Base-by-base conservation (phyloP, 108 stramenopile species). In the Cylindrotheca closterium region DNA sequence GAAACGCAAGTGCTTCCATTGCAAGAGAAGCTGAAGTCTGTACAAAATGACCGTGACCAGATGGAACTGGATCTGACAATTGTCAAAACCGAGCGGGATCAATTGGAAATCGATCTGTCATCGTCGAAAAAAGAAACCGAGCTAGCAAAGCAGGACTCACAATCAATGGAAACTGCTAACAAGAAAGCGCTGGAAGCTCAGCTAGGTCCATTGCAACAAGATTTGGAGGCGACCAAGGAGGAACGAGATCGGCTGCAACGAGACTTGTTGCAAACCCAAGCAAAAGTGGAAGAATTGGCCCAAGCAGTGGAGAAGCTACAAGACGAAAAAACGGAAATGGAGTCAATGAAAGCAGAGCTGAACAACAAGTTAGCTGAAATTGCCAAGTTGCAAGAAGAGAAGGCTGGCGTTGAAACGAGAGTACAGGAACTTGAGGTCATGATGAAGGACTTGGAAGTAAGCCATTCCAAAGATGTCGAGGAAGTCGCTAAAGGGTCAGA, bases 1-100 rank as follows among this genome's bases (percentile, higher is more conserved):
- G 24, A 27, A 19, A 54, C 51, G 55, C 64, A 73, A 22, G 46
- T 60, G 60, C 31, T 54, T 34, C 64, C 60, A n/a, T n/a, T n/a
- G n/a, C 29, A 51, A 1, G 58, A 66, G 45, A 61, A 67, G 30
- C 19, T 58, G 7, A 55, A 68, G 31, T 31, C 45, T 18, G 10
- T 53, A 3, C 24, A 50, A 54, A 18, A 64, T 18, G 49, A 54
- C 53, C 37, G n/a, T n/a, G n/a, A n/a, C n/a, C n/a, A n/a, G n/a
- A n/a, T n/a, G n/a, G n/a, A n/a, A n/a, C n/a, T n/a, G n/a, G n/a
- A n/a, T n/a, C n/a, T n/a, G n/a, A n/a, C n/a, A n/a, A n/a, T n/a
- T n/a, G n/a, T n/a, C n/a, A n/a, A n/a, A n/a, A n/a, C n/a, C n/a
- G n/a, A n/a, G n/a, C n/a, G n/a, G n/a, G n/a, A n/a, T n/a, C n/a